phyloP scores from a whole-genome alignment of 352 stramenopile genomes.

The Phytophthora pistaciae region DNA sequence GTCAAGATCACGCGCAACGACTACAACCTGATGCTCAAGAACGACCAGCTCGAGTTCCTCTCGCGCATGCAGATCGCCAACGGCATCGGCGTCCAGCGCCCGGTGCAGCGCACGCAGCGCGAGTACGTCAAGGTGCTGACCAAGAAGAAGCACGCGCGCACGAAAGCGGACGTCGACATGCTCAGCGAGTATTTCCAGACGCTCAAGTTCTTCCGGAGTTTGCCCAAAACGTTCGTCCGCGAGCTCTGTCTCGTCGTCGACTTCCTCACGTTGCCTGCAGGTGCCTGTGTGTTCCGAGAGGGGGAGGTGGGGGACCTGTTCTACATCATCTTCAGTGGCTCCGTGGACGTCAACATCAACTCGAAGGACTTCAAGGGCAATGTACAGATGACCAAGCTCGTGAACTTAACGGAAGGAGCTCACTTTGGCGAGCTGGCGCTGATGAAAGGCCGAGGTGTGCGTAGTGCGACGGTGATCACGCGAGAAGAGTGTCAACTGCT shows the following conservation, averaged over 20 bases:
- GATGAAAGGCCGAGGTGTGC: conserved; percentile 77
- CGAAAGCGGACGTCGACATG: conserved; percentile 65
- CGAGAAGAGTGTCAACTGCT: conserved; percentile 68
- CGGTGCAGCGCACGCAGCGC: conserved; percentile 41
- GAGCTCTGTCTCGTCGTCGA: conserved; percentile 78
- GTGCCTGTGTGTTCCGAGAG: conserved; percentile 66
- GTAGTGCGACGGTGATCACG: conserved; percentile 74
- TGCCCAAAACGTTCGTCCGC: conserved; percentile 68
- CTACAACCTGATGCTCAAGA: conserved; percentile 81
- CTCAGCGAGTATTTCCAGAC: conserved; percentile 78
- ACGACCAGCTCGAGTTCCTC: conserved; percentile 76
- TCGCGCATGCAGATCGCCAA: conserved; percentile 68
- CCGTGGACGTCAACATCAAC: conserved; percentile 73
- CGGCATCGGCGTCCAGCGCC: conserved; percentile 31
- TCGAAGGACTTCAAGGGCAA: conserved; percentile 63
- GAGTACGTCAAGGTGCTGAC: conserved; percentile 67
- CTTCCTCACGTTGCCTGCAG: conserved; percentile 48
- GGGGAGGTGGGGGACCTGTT: conserved; percentile 79
- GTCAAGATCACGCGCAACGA: conserved; percentile 73
- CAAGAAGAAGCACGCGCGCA: conserved; percentile 59
- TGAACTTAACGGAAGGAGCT: conserved; percentile 74
- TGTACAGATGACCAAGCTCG: conserved; percentile 67
- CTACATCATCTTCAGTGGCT: conserved; percentile 82
- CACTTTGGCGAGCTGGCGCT: conserved; percentile 80
- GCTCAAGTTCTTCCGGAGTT: conserved; percentile 79